Base-by-base conservation (phyloP, 2,329 filamentous ascomycete genomes). In the Elsinoe ampelina region DNA sequence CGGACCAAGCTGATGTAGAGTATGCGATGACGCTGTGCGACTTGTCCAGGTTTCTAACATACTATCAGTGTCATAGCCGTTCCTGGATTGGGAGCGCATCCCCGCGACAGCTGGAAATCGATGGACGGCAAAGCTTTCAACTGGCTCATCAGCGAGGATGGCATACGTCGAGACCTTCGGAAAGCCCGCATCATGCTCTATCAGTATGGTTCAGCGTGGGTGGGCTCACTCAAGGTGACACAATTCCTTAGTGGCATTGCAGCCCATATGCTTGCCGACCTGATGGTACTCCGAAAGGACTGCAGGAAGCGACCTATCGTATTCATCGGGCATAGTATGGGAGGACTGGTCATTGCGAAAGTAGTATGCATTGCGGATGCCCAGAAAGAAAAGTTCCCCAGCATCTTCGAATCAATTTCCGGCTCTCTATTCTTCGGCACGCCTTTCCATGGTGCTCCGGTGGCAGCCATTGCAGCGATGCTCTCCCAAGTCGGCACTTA, bases 111-210 rank as follows among this genome's bases (percentile, higher is more conserved):
- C 20, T 48, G 45, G 45, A 35, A 32, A n/a, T 48, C 22, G 11
- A 11, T 32, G 22, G 45, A 48, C 22, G 10, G 13, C 2, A 30
- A 48, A 32, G 22, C n/a, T 35, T 32, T 35, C 30, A 30, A 48
- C 30, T 48, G 45, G 45, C 45, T 48, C 8, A 48, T 32, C 13
- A 35, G 12, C 15, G 30, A 30, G 15, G 45, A 48, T 48, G 30
- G 22, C 13, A 30, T 48, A 30, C 45, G 22, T 4, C 22, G 30
- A 19, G 30, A 35, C 12, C 22, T 48, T 7, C 15, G 22, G 15
- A 48, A 35, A 48, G 22, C 45, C 20, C 22, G 45, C n/a, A 48
- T 48, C 45, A 48, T 48, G 22, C 22, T 35, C 11, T 48, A 48
- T 35, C 22, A 48, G 22, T 48, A 48, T 12, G 30, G 22, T 1